Base-by-base conservation (phyloP, 441 rosid species). In the Gossypium gossypioides region DNA sequence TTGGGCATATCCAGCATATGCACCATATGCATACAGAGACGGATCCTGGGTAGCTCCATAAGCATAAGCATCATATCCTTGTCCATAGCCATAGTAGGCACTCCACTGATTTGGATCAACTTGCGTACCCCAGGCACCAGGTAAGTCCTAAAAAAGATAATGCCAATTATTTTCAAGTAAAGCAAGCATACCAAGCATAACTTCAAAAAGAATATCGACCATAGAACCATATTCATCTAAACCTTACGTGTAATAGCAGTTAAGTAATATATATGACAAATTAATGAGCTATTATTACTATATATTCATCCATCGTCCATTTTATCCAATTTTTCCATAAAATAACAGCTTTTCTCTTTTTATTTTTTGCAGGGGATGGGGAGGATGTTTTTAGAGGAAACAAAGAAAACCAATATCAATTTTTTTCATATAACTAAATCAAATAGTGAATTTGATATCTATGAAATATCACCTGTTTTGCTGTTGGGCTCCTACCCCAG, bases 61-160 rank as follows among this genome's bases (percentile, higher is more conserved):
- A 68, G 76, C 90, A 84, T 89, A 92, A 10, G 93, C 89, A 77
- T 94, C 97, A 64, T 94, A 94, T 48, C 60, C 60, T 55, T 10
- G 99, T 48, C 91, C 97, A 77, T 94, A 94, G 77, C 93, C 94
- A 73, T 95, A 95, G 71, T 95, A 89, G 13, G 94, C 93, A 72
- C 73, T 83, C 97, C 99, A 94, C 40, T 87, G 99, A 83, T 60
- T 89, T 6, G 85, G 88, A 86, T 94, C 97, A 32, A 87, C 88
- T 84, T 89, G 97, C 73, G 86, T 76, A 32, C 77, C 89, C 88
- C 87, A 85, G 64, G 86, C 76, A 78, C 84, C 82, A 42, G 85
- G 73, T 58, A 77, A 72, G 40, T 92, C 99, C 98, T 94, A 56
- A 72, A 73, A 72, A n/a, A 60, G 77, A 71, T 21, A 76, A 29